Conservation (phyloP, 352 stramenopile species). For the Phytophthora niederhauseri region DNA sequence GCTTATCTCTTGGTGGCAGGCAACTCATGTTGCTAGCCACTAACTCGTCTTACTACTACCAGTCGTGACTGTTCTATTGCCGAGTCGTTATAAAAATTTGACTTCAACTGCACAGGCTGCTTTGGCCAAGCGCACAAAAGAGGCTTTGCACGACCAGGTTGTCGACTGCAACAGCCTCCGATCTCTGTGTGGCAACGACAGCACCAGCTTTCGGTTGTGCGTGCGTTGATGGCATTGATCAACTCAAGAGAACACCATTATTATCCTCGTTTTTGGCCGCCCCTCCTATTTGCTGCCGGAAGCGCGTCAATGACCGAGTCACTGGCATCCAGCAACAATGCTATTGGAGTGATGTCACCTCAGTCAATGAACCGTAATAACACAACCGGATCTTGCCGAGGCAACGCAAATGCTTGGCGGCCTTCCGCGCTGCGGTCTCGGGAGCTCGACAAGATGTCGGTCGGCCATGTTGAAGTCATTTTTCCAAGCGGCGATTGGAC, state of each 20-base stretch:
- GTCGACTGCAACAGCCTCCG: not conserved
- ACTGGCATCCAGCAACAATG: not conserved
- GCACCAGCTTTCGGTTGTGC: too few species aligned
- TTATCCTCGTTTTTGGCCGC: not conserved
- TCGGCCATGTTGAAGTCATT: not conserved
- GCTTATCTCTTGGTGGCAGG: not conserved
- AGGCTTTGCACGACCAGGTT: not conserved
- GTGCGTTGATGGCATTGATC: not conserved
- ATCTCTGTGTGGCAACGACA: not conserved
- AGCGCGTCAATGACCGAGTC: not conserved
- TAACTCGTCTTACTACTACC: too few species aligned
- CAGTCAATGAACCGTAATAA: too few species aligned
- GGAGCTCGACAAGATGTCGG: not conserved
- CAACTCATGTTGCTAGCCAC: not conserved
- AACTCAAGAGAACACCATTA: not conserved
- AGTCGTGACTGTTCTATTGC: not conserved
- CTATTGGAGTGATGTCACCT: too few species aligned
- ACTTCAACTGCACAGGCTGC: not conserved
- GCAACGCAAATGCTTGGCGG: too few species aligned
- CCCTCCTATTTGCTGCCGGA: not conserved
- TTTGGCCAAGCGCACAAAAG: not conserved
- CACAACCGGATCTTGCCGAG: not conserved
- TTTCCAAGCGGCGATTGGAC: slow-evolving; percentile 11
- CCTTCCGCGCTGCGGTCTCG: too few species aligned
- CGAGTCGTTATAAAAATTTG: not conserved